Conservation (phyloP, 352 stramenopile species). For the Nothophytophthora sp. region DNA sequence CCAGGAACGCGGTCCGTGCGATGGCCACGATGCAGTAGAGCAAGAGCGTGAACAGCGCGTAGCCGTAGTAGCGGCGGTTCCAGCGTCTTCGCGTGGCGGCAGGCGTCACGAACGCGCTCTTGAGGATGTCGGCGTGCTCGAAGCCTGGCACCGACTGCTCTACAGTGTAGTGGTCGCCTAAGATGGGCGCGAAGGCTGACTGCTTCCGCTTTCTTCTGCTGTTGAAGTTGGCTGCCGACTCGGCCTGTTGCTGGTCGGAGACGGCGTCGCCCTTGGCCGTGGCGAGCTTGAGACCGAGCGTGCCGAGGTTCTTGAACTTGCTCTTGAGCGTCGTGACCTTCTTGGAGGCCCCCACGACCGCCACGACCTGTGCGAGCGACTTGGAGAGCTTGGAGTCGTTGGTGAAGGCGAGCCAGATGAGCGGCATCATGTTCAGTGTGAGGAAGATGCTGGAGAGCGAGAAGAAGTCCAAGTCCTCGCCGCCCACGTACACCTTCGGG, state of each 20-base stretch:
- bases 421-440: slow-evolving; percentile 88
- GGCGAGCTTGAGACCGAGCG: slow-evolving; percentile 72
- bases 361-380: slow-evolving; percentile 79
- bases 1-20: slow-evolving; percentile 54
- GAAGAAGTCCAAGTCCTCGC: slow-evolving; percentile 76
- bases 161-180: slow-evolving; percentile 80
- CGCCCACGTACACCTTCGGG: slow-evolving; percentile 66
- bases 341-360: slow-evolving; percentile 70
- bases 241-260: slow-evolving; percentile 8
- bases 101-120: slow-evolving; percentile 76
- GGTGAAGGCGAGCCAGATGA: slow-evolving; percentile 91
- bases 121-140: slow-evolving; percentile 70
- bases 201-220: slow-evolving; percentile 46
- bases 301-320: slow-evolving; percentile 85
- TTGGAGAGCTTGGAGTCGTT: slow-evolving; percentile 89
- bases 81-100: slow-evolving; percentile 40
- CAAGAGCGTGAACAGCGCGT: slow-evolving; percentile 43
- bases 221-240: background rate
- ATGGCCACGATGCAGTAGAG: slow-evolving; percentile 66
- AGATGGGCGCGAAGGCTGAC: slow-evolving; percentile 72
- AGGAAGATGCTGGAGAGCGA: slow-evolving; percentile 78
- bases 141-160: slow-evolving; percentile 78
- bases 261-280: slow-evolving; percentile 42
- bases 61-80: slow-evolving; percentile 60
- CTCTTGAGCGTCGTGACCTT: slow-evolving; percentile 78